Base-by-base conservation (phyloP, 148 eudicot species). In the Vaccinium corymbosum region DNA sequence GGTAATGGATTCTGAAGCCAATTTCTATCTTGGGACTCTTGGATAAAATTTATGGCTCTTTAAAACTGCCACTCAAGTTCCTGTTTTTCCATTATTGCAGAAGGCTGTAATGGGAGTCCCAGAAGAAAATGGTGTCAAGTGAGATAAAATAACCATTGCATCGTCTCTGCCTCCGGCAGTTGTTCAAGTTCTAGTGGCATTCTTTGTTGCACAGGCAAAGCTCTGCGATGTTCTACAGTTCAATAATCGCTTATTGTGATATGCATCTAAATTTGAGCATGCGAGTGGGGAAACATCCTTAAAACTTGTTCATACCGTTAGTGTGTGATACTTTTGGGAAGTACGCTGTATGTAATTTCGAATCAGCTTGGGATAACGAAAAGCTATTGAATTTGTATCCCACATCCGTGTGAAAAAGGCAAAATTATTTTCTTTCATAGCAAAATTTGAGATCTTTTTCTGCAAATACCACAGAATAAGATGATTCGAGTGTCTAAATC, bases 1-100 rank as follows among this genome's bases (percentile, higher is more conserved):
- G 99, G 97, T 93, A 88, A 85, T 27, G 38, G 46, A 27, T 19
- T 32, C 15, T 32, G 15, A 42, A 76, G 53, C 55, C 55, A 15
- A 10, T 57, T 50, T 55, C 73, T 10, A 53, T 78, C 70, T 22
- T 38, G 51, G 16, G 50, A n/a, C 49, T 17, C 19, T 27, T 27
- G 19, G 38, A 17, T 35, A 13, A 42, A 1, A 6, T n/a, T 78
- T 84, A 35, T 35, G 3, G 10, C 61, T 55, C 64, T 27, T 15
- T 20, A n/a, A 51, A 56, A 7, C 35, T 51, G 11, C 17, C 14
- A 51, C 64, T 82, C 32, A 80, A 29, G 35, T 64, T 42, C 14
- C 25, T 83, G 55, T 8, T 46, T 7, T 42, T 42, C 17, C 15
- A 42, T 42, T 16, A 42, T 17, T 74, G 22, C 78, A 74, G 51